Base-by-base conservation (phyloP, 306 rosid species). In the Styphnolobium japonicum region DNA sequence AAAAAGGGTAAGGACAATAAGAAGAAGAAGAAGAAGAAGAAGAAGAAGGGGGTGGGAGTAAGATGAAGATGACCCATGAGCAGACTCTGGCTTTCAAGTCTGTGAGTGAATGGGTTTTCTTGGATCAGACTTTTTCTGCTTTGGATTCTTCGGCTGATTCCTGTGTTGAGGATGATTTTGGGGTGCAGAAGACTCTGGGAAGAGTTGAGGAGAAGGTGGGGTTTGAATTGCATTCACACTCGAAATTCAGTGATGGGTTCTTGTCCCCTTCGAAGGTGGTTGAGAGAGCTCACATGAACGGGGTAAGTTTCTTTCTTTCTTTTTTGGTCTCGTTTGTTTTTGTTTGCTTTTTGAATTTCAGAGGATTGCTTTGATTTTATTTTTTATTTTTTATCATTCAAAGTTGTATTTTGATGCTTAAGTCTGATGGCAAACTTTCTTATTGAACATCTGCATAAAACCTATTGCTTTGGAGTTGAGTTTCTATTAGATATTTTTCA, bases 221-320 rank as follows among this genome's bases (percentile, higher is more conserved):
- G 22, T 92, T 92, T 75, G 98, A 94, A 63, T 86, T 94, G 89
- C 98, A 94, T 80, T 89, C 97, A 0, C 98, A 94, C 83, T 89
- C 97, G 34, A 94, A 94, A 80, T 94, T 29, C 85, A 94, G 98
- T 84, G 98, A 95, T 86, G 98, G 98, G 21, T 95, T 89, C 85
- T 86, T 95, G 69, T 87, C 98, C 31, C 98, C 98, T 86, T 79
- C 97, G 4, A 95, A 91, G 87, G 75, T 95, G 27, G 86, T 95
- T 49, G 97, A 95, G 80, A 90, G 88, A 81, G 98, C 98, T 84
- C 95, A 91, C 49, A 86, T 82, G 10, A 89, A 88, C 21, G 97
- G 97, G 85, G 98, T 94, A 60, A 88, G 94, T 82, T 82, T 82
- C 79, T 34, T 39, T 51, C 0, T 39, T 36, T 1, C 9, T 21